Evolutionary conservation across 1,139 yeast genomes (phyloP).

Genomic region (Lodderomyces oxycetoniae): DNA sequence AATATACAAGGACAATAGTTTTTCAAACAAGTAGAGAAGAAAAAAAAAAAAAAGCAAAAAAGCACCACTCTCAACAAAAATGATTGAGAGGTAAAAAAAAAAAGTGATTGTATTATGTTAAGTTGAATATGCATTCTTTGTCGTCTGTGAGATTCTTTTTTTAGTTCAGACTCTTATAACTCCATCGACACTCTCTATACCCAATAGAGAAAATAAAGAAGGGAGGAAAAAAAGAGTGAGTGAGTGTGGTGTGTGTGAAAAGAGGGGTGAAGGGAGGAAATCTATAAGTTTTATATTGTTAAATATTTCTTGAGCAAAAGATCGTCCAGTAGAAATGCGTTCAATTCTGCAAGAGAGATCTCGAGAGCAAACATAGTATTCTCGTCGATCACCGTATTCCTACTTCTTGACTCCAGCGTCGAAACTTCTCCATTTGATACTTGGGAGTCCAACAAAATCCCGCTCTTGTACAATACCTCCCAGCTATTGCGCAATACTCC

Average conservation of each 20-base stretch:
- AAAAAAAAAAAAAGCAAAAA: too few relatives aligned
- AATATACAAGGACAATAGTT: too few relatives aligned
- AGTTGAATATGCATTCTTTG: too few relatives aligned
- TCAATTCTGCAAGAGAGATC: conserved; percentile 41
- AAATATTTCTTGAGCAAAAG: conserved; percentile 28
- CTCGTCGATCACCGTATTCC: conserved; percentile 35
- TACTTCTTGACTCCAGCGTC: background rate
- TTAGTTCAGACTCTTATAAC: too few relatives aligned
- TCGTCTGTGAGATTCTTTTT: too few relatives aligned
- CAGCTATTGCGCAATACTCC: conserved; percentile 50
- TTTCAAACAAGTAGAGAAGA: too few relatives aligned
- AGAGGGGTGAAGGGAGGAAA: background rate
- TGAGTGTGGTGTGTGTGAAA: too few relatives aligned
- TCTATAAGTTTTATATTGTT: background rate
- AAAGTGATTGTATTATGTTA: too few relatives aligned
- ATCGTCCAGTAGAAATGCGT: conserved; percentile 27
- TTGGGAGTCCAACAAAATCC: conserved; percentile 1
- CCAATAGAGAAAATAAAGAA: background rate
- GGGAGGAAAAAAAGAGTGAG: too few relatives aligned
- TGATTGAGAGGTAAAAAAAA: too few relatives aligned
- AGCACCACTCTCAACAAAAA: too few relatives aligned
- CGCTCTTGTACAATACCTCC: conserved; percentile 39
- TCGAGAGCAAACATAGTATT: conserved; percentile 47
- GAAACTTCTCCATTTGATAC: background rate
- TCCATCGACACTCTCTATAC: conserved; percentile 1